Percentiles rank a stretch among this genome's conserved stretches.
Conservation (phyloP, 441 rosid genomes). For the Corymbia calophylla region DNA sequence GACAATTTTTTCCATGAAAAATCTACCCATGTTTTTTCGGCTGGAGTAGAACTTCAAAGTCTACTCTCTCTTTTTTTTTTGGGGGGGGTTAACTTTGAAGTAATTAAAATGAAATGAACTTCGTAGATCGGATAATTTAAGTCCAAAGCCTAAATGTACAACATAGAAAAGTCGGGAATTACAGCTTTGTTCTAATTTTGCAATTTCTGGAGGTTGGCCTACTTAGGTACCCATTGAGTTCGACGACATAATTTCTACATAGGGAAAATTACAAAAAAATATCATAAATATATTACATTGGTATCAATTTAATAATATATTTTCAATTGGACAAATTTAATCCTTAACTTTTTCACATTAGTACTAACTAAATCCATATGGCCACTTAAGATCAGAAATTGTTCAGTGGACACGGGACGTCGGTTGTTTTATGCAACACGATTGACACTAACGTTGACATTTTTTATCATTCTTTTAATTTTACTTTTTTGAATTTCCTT, state of each 20-base stretch:
- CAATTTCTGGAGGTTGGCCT: neutral
- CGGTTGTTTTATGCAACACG: accelerated
- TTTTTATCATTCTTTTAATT: too few relatives aligned
- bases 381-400: neutral
- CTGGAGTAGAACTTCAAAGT: neutral
- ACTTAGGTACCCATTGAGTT: neutral
- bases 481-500: too few relatives aligned
- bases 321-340: neutral
- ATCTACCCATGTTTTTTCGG: neutral
- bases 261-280: neutral
- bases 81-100: neutral
- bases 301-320: too few relatives aligned
- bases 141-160: neutral
- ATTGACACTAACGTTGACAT: too few relatives aligned
- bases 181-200: neutral
- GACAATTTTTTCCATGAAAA: too few relatives aligned
- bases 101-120: too few relatives aligned
- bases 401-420: accelerated
- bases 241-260: neutral
- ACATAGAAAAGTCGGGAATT: neutral
- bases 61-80: too few relatives aligned
- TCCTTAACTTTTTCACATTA: too few relatives aligned
- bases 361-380: too few relatives aligned
- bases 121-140: too few relatives aligned
- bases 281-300: too few relatives aligned